Evolutionary conservation across 495 filamentous ascomycete species (phyloP).

Genomic region (Penicillium parvum): DNA sequence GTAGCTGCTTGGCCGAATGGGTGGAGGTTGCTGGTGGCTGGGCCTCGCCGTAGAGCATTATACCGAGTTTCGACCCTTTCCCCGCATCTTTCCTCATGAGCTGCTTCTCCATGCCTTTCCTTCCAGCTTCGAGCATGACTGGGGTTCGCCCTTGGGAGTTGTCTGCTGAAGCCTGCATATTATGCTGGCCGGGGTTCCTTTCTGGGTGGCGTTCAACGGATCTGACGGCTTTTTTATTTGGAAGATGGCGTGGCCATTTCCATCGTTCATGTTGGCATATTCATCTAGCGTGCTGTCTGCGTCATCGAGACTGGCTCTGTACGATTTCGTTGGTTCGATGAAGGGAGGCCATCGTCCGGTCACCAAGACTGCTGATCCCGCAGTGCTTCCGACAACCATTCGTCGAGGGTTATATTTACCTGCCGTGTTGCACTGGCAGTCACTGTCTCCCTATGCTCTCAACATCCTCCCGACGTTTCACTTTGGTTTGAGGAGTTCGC

Average conservation of each 20-base stretch:
- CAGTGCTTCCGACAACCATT: background rate
- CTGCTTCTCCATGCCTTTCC: constrained; percentile 29
- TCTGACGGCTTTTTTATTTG: constrained; percentile 35
- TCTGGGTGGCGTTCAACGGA: constrained; percentile 45
- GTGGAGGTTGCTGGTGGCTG: constrained; percentile 96
- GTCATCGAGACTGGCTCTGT: constrained; percentile 27
- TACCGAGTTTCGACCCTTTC: constrained; percentile 20
- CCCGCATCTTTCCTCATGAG: constrained; percentile 29
- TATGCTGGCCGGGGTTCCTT: constrained; percentile 29
- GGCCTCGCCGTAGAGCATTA: constrained; percentile 57
- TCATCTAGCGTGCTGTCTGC: constrained; percentile 43
- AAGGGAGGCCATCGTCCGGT: constrained; percentile 6
- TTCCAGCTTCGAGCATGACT: constrained; percentile 37
- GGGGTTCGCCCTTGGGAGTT: constrained; percentile 34
- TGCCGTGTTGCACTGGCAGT: background rate
- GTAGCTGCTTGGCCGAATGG: constrained; percentile 94
- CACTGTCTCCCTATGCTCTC: background rate
- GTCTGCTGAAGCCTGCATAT: constrained; percentile 38
- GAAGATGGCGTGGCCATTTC: constrained; percentile 37
- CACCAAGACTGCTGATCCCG: background rate
- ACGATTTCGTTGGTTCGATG: constrained; percentile 6
- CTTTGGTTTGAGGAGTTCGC: background rate
- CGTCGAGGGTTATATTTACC: constrained; percentile 11
- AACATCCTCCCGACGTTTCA: background rate
- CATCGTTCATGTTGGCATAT: constrained; percentile 41